These are phyloP conservation scores for Agaricus subrufescens DNA, from an alignment of 768 basidiomycete genomes.

Conservation along the genomic window DNA sequence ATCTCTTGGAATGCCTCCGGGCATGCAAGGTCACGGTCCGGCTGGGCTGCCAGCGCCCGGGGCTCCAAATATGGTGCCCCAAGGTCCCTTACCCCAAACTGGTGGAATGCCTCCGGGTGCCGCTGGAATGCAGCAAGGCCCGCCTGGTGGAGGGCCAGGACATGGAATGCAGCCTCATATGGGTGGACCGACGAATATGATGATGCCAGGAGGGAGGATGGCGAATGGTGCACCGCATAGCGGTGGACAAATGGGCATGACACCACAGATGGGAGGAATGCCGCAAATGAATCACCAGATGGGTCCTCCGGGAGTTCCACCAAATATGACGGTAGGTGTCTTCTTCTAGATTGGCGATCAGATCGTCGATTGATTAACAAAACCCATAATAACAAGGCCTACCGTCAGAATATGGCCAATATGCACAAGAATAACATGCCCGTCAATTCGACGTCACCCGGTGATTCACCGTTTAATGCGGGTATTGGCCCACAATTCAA, in stretches of 20 bases:
- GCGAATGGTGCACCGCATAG: constrained; percentile 23
- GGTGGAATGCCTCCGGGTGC: constrained; percentile 2
- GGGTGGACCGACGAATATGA: constrained; percentile 17
- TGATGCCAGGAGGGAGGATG: constrained; percentile 29
- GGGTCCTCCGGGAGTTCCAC: constrained; percentile 7
- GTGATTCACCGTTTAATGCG: constrained; percentile 12
- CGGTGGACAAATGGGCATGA: constrained; percentile 22
- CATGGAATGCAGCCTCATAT: constrained; percentile 6
- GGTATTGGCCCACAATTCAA: constrained; percentile 6
- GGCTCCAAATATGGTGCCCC: neutral
- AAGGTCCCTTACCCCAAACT: constrained; percentile 1
- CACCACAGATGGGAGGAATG: constrained; percentile 33
- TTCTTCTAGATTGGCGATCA: neutral
- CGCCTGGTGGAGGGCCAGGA: constrained; percentile 3
- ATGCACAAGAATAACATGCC: constrained; percentile 31
- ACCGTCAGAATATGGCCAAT: constrained; percentile 26
- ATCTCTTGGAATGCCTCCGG: constrained; percentile 2
- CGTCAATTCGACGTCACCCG: constrained; percentile 38
- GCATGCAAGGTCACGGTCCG: constrained; percentile 9
- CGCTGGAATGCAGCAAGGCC: constrained; percentile 9
- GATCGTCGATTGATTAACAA: neutral
- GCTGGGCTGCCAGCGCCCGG: constrained; percentile 4
- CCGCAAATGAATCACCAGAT: constrained; percentile 27
- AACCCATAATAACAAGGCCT: constrained; percentile 3
- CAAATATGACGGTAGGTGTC: constrained; percentile 18